Base-by-base conservation (phyloP, 75 land plant species). In the Pinus tabuliformis region DNA sequence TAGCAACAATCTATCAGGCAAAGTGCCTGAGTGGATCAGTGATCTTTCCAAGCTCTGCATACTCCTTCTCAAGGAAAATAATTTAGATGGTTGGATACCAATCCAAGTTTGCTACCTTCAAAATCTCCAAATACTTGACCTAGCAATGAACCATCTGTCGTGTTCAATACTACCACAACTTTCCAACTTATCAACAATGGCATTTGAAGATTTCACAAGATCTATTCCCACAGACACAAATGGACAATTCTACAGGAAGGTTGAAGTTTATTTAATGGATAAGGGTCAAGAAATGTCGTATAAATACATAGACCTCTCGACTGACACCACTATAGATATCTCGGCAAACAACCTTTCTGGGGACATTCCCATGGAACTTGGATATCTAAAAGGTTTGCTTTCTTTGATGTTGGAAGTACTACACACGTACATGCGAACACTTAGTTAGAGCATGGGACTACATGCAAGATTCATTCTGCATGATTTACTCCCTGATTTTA, bases 101-200 rank as follows among this genome's bases (percentile, higher is more conserved):
- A 4, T 37, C 15, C 5, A 33, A 1, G 13, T 64, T 1, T 16
- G 30, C 30, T 18, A 30, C 36, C 28, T 64, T 4, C 68, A 36
- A 3, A 36, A 4, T 3, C 68, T 64, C 36, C 88, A 86, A 39
- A 83, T 83, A 0, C 37, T 89, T 2, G 91, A 91, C 62, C 54
- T 91, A 33, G 85, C 90, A 45, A 85, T 65, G 30, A 93, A 91
- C 76, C 72, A 75, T 6, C 89, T 93, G 83, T 79, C 42, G 7
- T 93, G 93, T 0, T 70, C 39, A 0, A 82, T 93, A 14, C 83
- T 45, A 0, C 3, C 61, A 16, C 74, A 64, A 49, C 59, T 89
- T 33, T 3, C 12, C 18, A 65, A 58, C 17, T 80, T 86, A 83
- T 73, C 45, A 28, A 81, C 80, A 58, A 86, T 89, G 91, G 72